Evolutionary conservation across 768 basidiomycete species (phyloP), one percentile per base, ranked within the genome.

Genomic region (Rhodotorula babjevae): DNA sequence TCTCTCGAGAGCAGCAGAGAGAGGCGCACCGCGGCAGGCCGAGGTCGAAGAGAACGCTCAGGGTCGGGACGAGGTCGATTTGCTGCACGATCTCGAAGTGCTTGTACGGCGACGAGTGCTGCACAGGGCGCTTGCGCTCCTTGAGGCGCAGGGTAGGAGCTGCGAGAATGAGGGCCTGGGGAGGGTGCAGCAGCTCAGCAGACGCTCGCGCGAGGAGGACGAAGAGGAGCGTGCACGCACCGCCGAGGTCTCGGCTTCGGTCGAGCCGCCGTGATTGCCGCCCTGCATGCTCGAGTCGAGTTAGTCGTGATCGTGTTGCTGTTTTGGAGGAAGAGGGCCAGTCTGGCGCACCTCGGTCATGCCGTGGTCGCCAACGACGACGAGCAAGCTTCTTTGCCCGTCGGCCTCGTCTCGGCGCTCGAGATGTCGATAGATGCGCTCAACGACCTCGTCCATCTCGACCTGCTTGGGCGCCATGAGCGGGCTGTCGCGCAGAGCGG

Each of bases 191-290:
- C 31, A 8, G 40, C 44, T 15, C 3, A 11, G 27, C 21, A 16
- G 9, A 3, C 18, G 42, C 18, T 21, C 40, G 21, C 12, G 2
- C 36, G 12, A 59, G n/a, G 33, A 52, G 44, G 44, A 7, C n/a
- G 53, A 93, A 92, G 93, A 93, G 56, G 36, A 9, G 36, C 36
- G 36, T 9, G 36, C 36, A 36, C 93, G 81, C 0, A 85, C 92
- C 1, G 91, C 83, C 14, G 90, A 89, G 0, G 92, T 93, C 78
- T 98, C 94, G 42, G 88, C 84, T 9, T 83, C 83, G 1, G 89
- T 88, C 74, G 95, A 94, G 3, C 95, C 93, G 0, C 95, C 95
- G 76, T 97, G 93, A 77, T 98, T 93, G 2, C 95, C 95, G 31
- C 89, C 67, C 73, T 74, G 50, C 3, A 8, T n/a, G 36, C 36